These are phyloP conservation scores for Alternaria sp. DNA, from an alignment of 2,329 filamentous ascomycete genomes.

Conservation along the genomic window DNA sequence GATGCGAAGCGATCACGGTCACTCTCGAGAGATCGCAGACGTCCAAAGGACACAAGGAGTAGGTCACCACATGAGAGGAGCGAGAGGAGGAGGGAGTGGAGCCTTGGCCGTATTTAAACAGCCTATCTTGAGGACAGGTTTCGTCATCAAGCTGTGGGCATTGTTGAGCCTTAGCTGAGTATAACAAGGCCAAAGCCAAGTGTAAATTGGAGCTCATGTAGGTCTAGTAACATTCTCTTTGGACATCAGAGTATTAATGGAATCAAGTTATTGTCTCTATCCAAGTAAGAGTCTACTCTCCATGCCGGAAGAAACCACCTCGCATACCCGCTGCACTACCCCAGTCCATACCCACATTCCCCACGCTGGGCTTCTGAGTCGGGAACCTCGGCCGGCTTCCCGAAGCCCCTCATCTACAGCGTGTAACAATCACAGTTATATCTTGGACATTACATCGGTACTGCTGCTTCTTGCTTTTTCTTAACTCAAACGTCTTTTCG, in stretches of 20 bases:
- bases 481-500: not conserved
- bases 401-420: conserved; percentile 10
- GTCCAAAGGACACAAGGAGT: conserved; percentile 29
- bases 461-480: not conserved
- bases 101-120: too few species aligned
- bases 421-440: not conserved
- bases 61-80: conserved; percentile 31
- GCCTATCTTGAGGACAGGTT: not conserved
- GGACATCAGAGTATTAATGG: not conserved
- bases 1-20: conserved; percentile 43
- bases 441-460: not conserved
- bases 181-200: not conserved
- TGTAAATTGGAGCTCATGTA: not conserved
- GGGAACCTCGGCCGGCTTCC: conserved; percentile 22
- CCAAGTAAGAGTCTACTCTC: not conserved
- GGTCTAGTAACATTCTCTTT: not conserved
- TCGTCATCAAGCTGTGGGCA: not conserved
- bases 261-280: not conserved
- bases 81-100: conserved; percentile 25
- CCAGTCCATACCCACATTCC: conserved; percentile 9
- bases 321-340: not conserved
- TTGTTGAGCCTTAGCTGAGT: not conserved
- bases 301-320: not conserved
- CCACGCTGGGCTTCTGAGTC: conserved; percentile 12
- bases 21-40: conserved; percentile 27